These are phyloP conservation scores for Talaromyces sp. DNA, from an alignment of 2,329 filamentous ascomycete species.

Conservation along the genomic window DNA sequence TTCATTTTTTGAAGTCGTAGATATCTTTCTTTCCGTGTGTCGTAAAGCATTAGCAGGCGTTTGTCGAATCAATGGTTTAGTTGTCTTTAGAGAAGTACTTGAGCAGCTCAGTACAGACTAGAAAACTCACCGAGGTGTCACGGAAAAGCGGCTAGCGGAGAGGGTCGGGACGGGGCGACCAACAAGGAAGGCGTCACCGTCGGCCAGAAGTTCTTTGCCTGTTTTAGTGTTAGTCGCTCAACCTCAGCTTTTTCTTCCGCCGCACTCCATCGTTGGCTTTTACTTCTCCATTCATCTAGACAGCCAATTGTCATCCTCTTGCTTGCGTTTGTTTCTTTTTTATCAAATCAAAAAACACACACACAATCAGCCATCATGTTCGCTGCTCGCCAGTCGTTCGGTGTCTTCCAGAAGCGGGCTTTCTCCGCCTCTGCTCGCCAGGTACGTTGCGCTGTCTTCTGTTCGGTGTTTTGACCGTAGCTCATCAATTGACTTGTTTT, in stretches of 20 bases:
- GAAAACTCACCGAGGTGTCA: conserved; percentile 2
- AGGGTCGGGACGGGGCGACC: neutral
- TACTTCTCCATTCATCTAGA: neutral
- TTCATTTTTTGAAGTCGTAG: conserved; percentile 73
- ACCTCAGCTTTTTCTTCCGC: conserved; percentile 11
- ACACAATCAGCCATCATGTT: conserved; percentile 61
- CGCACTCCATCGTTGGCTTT: conserved; percentile 1
- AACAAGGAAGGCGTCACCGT: neutral
- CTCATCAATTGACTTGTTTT: conserved; percentile 1
- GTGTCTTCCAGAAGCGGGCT: conserved; percentile 67
- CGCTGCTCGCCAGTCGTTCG: conserved; percentile 57
- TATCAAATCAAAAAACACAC: neutral
- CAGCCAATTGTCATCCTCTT: conserved; percentile 12
- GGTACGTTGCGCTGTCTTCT: conserved; percentile 53
- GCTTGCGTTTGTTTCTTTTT: neutral
- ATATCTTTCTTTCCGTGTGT: neutral
- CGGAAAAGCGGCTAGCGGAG: conserved; percentile 13
- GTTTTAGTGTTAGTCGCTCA: conserved; percentile 12
- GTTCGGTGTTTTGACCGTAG: neutral
- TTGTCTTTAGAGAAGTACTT: neutral
- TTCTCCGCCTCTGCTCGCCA: conserved; percentile 77
- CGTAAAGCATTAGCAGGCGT: conserved; percentile 16
- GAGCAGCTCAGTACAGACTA: neutral
- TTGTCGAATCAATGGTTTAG: neutral
- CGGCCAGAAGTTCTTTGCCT: neutral